phyloP scores from a whole-genome alignment of 768 basidiomycete genomes.

The Guyanaporus albipodus region DNA sequence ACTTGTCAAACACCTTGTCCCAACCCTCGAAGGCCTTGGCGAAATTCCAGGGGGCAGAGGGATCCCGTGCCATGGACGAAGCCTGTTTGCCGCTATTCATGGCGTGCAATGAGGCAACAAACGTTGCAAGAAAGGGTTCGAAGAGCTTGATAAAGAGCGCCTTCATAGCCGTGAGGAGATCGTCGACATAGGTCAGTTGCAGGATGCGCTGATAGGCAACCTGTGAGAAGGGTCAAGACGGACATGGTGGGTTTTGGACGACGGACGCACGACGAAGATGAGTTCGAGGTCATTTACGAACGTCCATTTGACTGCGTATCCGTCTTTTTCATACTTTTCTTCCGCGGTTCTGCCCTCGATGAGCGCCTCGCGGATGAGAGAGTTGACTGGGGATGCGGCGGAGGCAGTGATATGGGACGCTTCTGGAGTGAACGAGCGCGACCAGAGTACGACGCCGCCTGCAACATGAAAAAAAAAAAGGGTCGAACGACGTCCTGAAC shows the following conservation, averaged over 20 bases:
- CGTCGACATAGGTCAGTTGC: conserved; percentile 90
- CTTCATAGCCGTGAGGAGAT: conserved; percentile 77
- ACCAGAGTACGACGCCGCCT: conserved; percentile 96
- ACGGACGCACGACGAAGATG: conserved; percentile 85
- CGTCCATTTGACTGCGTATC: conserved; percentile 91
- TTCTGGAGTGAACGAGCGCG: conserved; percentile 88
- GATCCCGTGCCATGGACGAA: conserved; percentile 32
- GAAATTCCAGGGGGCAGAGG: conserved; percentile 60
- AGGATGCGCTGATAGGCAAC: conserved; percentile 96
- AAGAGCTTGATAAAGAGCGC: conserved; percentile 84
- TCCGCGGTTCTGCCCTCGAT: conserved; percentile 86
- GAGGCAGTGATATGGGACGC: conserved; percentile 66
- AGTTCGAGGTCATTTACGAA: conserved; percentile 94
- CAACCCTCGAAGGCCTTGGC: conserved; percentile 68
- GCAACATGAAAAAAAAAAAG: conserved; percentile 5
- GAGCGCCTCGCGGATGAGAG: conserved; percentile 83
- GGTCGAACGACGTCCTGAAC: conserved; percentile 2
- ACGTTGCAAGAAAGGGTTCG: conserved; percentile 75
- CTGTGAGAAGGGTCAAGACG: conserved; percentile 36
- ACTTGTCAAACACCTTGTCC: conserved; percentile 75
- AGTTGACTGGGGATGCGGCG: conserved; percentile 78
- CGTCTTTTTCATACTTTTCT: conserved; percentile 88
- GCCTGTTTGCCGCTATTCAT: conserved; percentile 42
- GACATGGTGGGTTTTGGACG: not conserved
- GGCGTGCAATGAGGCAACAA: conserved; percentile 80